Evolutionary conservation across 345 rosid species (phyloP).

Genomic region (Brassica rapa): DNA sequence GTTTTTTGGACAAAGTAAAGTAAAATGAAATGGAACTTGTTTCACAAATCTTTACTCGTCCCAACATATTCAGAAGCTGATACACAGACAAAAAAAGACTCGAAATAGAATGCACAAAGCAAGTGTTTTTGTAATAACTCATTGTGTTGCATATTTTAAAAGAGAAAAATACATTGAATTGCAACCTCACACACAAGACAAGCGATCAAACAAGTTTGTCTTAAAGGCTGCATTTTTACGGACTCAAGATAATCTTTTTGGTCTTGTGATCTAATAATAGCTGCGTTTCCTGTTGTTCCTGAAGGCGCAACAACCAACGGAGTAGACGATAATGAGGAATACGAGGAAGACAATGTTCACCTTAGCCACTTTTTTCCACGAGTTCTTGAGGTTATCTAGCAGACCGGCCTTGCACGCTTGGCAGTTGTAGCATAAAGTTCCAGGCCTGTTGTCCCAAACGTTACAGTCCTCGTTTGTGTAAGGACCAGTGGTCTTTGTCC

Average conservation of each 20-base stretch:
- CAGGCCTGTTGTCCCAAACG: constrained; percentile 54
- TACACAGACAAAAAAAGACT: constrained; percentile 7
- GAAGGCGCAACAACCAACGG: constrained; percentile 97
- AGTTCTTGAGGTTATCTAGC: constrained; percentile 72
- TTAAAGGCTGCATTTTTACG: constrained; percentile 8
- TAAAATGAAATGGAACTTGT: constrained; percentile 3
- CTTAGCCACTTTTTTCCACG: constrained; percentile 95
- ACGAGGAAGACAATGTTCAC: constrained; percentile 79
- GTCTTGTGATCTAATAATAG: constrained; percentile 7
- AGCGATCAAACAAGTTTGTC: constrained; percentile 6
- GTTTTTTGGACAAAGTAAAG: neutral
- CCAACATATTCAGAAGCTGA: constrained; percentile 9
- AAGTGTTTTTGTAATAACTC: constrained; percentile 25
- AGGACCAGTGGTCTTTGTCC: constrained; percentile 46
- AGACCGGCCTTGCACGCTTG: constrained; percentile 93
- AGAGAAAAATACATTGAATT: constrained; percentile 8
- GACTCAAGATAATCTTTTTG: constrained; percentile 3
- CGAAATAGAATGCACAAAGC: constrained; percentile 25
- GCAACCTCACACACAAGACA: constrained; percentile 26
- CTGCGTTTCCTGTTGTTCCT: constrained; percentile 80
- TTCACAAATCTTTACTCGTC: constrained; percentile 16
- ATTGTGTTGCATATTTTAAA: constrained; percentile 8
- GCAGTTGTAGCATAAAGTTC: constrained; percentile 69
- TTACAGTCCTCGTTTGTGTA: constrained; percentile 62
- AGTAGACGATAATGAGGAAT: constrained; percentile 77